Conservation (phyloP, 495 filamentous ascomycete genomes). For the Daldinia childiae region DNA sequence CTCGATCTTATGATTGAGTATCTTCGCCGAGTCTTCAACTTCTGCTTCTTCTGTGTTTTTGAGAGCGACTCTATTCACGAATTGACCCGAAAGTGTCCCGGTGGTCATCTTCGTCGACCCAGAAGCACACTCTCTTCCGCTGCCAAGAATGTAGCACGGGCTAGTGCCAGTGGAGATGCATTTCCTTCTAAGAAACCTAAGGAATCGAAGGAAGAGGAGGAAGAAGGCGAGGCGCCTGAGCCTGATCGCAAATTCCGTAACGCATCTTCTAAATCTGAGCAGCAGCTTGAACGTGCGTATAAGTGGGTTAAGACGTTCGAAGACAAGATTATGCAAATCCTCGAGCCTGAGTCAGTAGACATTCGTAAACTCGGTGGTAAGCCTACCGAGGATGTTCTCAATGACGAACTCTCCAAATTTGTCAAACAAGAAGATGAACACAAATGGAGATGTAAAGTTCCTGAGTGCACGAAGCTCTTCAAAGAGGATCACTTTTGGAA, state of each 20-base stretch:
- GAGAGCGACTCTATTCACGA: constrained; percentile 98
- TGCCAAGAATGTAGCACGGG: constrained; percentile 84
- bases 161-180: constrained; percentile 78
- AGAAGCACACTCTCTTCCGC: constrained; percentile 80
- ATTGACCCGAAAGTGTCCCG: constrained; percentile 92
- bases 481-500: constrained; percentile 96
- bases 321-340: constrained; percentile 90
- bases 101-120: constrained; percentile 92
- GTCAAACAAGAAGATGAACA: constrained; percentile 97
- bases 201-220: constrained; percentile 72
- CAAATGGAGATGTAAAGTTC: constrained; percentile 95
- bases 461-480: constrained; percentile 95
- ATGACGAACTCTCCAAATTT: constrained; percentile 85
- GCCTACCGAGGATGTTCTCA: constrained; percentile 81
- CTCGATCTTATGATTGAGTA: constrained; percentile 97
- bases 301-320: constrained; percentile 99
- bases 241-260: constrained; percentile 72
- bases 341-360: constrained; percentile 89
- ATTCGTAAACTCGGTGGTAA: constrained; percentile 89
- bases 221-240: constrained; percentile 66
- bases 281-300: constrained; percentile 91
- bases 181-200: constrained; percentile 83
- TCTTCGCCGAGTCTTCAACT: constrained; percentile 93
- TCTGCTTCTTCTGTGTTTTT: constrained; percentile 99
- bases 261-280: constrained; percentile 76